Base-by-base conservation (phyloP, 1,284 basidiomycete genomes). In the Kalmanozyma brasiliensis region DNA sequence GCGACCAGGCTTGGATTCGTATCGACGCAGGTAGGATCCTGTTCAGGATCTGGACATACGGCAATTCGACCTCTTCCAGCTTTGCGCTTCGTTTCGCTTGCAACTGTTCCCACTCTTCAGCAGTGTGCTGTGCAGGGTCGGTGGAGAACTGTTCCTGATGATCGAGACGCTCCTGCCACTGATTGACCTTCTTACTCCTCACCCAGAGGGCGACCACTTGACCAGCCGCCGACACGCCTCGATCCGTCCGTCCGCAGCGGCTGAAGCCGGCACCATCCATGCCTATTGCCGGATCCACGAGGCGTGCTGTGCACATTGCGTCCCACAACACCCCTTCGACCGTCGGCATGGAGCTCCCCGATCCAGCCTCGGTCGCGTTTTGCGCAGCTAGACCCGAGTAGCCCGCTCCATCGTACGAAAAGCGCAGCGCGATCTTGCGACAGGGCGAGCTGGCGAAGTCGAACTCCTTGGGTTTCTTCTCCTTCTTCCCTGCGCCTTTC, bases 1-100 rank as follows among this genome's bases (percentile, higher is more conserved):
- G 93, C 4, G 94, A 93, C 95, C 95, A 99, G 4, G 92, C 94
- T 49, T 94, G 86, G n/a, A 98, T 85, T 20, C 94, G 89, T 76
- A 98, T 93, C 0, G 92, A 91, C 0, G 88, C 86, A 0, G 95
- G 96, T 0, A 99, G 88, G 35, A 96, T 85, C n/a, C 89, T 88
- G 83, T 98, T 99, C 37, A 99, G 87, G 40, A 91, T 87, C 32
- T 86, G 85, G 4, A 93, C 84, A 79, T 95, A 98, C 26, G 89
- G 87, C 49, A 92, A 85, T 80, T 95, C 94, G 16, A 48, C 52
- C 1, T 41, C 51, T 20, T 67, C 63, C 6, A 72, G 37, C 19
- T 40, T 52, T 2, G 56, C 36, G 5, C 72, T 64, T 60, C 74
- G 73, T 56, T 34, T 67, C 58, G 11, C 58, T 73, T 67, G 49